Evolutionary conservation across 139 green algal genomes (phyloP).

Genomic region (Nannochloris sp.): DNA sequence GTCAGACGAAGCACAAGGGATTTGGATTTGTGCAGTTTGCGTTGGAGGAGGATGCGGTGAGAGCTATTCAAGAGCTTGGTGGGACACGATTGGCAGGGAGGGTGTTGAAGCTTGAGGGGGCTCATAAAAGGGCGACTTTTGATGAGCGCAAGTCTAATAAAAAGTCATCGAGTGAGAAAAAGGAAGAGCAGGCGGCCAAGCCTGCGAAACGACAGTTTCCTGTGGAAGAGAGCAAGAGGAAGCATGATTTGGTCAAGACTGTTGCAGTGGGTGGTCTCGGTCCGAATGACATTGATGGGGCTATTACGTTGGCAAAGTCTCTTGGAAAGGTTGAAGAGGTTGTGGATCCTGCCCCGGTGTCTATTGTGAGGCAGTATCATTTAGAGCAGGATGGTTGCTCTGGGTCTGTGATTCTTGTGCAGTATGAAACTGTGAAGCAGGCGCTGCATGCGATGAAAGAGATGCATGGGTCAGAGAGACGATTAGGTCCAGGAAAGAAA

Average conservation of each 20-base stretch:
- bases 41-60: slow-evolving; percentile 68
- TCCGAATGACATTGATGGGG: slow-evolving; percentile 14
- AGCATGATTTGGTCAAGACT: slow-evolving; percentile 62
- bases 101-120: slow-evolving; percentile 72
- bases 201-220: neutral
- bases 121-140: slow-evolving; percentile 51
- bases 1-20: slow-evolving; percentile 39
- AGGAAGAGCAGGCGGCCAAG: neutral
- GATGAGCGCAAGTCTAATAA: slow-evolving; percentile 52
- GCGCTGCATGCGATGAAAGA: slow-evolving; percentile 57
- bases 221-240: slow-evolving; percentile 9
- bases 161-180: slow-evolving; percentile 16
- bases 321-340: slow-evolving; percentile 52
- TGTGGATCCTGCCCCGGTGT: slow-evolving; percentile 33
- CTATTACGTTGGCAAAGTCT: slow-evolving; percentile 24
- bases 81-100: slow-evolving; percentile 49
- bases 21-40: slow-evolving; percentile 83
- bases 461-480: slow-evolving; percentile 49
- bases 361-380: slow-evolving; percentile 30
- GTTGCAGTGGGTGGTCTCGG: slow-evolving; percentile 66
- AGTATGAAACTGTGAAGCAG: slow-evolving; percentile 60
- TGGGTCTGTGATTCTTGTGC: slow-evolving; percentile 42
- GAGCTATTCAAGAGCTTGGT: slow-evolving; percentile 56
- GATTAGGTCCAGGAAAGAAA: neutral
- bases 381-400: slow-evolving; percentile 71